Base-by-base conservation (phyloP, 345 rosid species). In the Camelina neglecta region DNA sequence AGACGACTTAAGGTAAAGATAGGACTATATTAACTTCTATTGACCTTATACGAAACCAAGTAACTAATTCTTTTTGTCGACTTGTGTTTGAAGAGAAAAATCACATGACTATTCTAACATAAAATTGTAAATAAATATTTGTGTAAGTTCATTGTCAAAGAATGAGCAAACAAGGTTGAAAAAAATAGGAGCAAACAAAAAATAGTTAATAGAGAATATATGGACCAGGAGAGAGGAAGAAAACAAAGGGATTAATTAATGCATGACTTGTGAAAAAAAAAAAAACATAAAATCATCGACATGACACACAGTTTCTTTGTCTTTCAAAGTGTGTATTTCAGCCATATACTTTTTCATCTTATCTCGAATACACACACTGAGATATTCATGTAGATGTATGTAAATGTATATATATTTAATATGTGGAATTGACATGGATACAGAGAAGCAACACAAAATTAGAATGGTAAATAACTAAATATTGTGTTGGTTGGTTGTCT, bases 401-500 rank as follows among this genome's bases (percentile, higher is more conserved):
- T 69, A 16, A 38, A 16, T 31, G 26, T 2, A 35, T 21, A 31
- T 61, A 44, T 33, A 69, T 54, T 55, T 29, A 29, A 33, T 76
- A 69, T 31, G 38, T 63, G 53, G 60, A 71, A 59, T 36, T 76
- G 79, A 60, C 74, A 60, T 69, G 64, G 75, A 60, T 45, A 61
- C 24, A 69, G 57, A 35, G 71, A 76, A 55, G 71, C 71, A 76
- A 70, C 75, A 76, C 80, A 24, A 63, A 21, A 56, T 39, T 56
- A 62, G 71, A 71, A 77, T 18, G 53, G 53, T 48, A 65, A 64
- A 18, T 18, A 18, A 18, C 18, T 18, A 18, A 18, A 64, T 64
- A 66, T 47, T 54, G 60, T 70, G 71, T 76, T 76, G 71, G 72
- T 63, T 60, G 71, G 67, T 63, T 77, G 80, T 71, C 67, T 57